Evolutionary conservation across 768 basidiomycete species (phyloP).

Genomic region (Suillus bovinus): DNA sequence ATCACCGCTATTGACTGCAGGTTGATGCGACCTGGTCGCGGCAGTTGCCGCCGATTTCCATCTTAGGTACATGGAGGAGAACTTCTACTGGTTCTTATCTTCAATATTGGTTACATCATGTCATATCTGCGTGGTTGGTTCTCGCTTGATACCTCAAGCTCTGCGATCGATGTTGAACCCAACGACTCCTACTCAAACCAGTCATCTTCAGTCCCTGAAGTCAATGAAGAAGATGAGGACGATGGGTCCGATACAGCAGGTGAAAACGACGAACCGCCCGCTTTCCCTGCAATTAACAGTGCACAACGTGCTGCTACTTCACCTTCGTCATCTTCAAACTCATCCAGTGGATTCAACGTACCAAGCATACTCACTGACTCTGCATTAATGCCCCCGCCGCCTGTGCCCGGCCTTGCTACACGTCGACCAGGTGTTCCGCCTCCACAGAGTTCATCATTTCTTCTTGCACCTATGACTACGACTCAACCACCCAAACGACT

Average conservation of each 20-base stretch:
- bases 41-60: too few relatives aligned
- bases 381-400: slow-evolving; percentile 54
- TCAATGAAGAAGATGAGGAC: slow-evolving; percentile 32
- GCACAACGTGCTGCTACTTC: slow-evolving; percentile 58
- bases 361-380: slow-evolving; percentile 44
- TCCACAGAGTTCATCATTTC: slow-evolving; percentile 36
- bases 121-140: slow-evolving; percentile 67
- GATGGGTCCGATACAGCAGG: slow-evolving; percentile 40
- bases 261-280: slow-evolving; percentile 64
- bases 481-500: slow-evolving; percentile 56
- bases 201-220: slow-evolving; percentile 20
- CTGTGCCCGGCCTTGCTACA: slow-evolving; percentile 40
- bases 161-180: neutral
- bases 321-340: slow-evolving; percentile 10
- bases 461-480: slow-evolving; percentile 63
- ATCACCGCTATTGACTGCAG: too few relatives aligned
- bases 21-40: too few relatives aligned
- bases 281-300: slow-evolving; percentile 72
- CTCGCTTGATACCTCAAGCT: slow-evolving; percentile 31
- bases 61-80: neutral
- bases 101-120: slow-evolving; percentile 10
- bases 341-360: slow-evolving; percentile 10
- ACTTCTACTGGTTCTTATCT: too few relatives aligned
- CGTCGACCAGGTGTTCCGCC: slow-evolving; percentile 34
- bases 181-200: slow-evolving; percentile 3